Percentiles rank a stretch among this genome's conserved stretches.
phyloP scores from a whole-genome alignment of 805 yeast genomes.

The Brettanomyces anomalus region DNA sequence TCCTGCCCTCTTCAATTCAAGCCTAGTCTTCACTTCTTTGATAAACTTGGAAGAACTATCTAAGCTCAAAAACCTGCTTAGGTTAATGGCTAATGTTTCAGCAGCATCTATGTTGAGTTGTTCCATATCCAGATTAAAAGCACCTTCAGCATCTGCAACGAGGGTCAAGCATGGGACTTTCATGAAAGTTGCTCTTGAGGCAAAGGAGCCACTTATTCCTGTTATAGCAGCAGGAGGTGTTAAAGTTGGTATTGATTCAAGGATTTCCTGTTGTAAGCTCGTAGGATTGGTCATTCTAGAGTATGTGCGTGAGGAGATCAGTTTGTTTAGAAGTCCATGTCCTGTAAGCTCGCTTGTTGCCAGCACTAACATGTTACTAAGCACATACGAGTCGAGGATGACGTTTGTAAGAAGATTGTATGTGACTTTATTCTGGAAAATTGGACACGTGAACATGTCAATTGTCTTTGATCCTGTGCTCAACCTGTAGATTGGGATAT shows the following conservation, averaged over 20 bases:
- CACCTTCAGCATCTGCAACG: conserved; percentile 38
- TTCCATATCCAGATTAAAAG: conserved; percentile 33
- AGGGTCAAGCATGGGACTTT: conserved; percentile 10
- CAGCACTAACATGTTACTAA: conserved; percentile 9
- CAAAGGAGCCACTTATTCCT: conserved; percentile 33
- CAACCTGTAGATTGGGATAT: conserved; percentile 9
- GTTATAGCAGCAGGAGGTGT: conserved; percentile 42
- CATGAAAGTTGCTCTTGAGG: conserved; percentile 20
- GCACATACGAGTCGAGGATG: conserved; percentile 7
- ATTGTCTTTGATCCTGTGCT: conserved; percentile 1
- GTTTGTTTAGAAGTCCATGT: conserved; percentile 10
- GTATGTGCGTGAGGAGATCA: conserved; percentile 4
- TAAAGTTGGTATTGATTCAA: conserved; percentile 25
- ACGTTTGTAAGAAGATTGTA: conserved; percentile 17
- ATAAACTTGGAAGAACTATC: conserved; percentile 4
- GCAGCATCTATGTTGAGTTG: conserved; percentile 32
- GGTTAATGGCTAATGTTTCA: conserved; percentile 23
- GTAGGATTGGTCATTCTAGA: not conserved
- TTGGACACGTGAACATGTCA: conserved; percentile 14
- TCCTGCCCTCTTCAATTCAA: conserved; percentile 11
- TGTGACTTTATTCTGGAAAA: conserved; percentile 14
- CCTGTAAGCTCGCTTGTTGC: conserved; percentile 18
- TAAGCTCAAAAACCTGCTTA: conserved; percentile 10
- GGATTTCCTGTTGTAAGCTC: not conserved
- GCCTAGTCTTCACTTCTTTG: conserved; percentile 5